Evolutionary conservation across 306 rosid genomes (phyloP).

Genomic region (Hippophae tibetana): DNA sequence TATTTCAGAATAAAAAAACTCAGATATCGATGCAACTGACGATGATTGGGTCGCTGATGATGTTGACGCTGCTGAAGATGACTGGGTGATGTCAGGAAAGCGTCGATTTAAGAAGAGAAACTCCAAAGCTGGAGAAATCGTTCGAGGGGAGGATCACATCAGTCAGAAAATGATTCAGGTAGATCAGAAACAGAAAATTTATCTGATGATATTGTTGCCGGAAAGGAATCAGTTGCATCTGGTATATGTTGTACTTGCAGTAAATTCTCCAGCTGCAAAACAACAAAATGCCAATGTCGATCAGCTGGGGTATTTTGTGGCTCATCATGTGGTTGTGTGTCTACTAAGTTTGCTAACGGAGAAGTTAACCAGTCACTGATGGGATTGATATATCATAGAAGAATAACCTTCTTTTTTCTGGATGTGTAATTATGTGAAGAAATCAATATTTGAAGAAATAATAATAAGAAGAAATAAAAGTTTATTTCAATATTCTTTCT

Average conservation of each 20-base stretch:
- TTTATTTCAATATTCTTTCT: no score
- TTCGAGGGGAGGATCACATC: constrained; percentile 23
- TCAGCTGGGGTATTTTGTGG: constrained; percentile 44
- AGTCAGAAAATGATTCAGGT: constrained; percentile 18
- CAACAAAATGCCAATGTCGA: constrained; percentile 58
- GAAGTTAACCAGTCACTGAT: constrained; percentile 22
- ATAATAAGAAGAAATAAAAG: no score
- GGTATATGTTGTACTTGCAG: constrained; percentile 61
- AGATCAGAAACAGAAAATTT: constrained; percentile 22
- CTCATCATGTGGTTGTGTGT: constrained; percentile 46
- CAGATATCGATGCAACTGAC: constrained; percentile 28
- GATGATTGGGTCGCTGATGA: constrained; percentile 11
- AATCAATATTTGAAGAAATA: no score
- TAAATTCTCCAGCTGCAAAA: constrained; percentile 59
- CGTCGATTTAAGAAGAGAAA: constrained; percentile 24
- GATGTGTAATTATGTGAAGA: constrained; percentile 76
- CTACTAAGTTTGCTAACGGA: constrained; percentile 52
- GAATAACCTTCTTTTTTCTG: constrained; percentile 46
- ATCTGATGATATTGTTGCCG: constrained; percentile 17
- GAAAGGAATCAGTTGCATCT: constrained; percentile 6
- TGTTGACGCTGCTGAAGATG: constrained; percentile 11
- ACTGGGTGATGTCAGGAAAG: constrained; percentile 35
- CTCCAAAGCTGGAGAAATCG: constrained; percentile 25
- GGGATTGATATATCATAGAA: not conserved
- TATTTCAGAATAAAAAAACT: constrained; percentile 50